A percentile compares a stretch with the other conserved stretches of the same genome.
Conservation (phyloP, 2,329 filamentous ascomycete species). For the Monosporascus sp. region DNA sequence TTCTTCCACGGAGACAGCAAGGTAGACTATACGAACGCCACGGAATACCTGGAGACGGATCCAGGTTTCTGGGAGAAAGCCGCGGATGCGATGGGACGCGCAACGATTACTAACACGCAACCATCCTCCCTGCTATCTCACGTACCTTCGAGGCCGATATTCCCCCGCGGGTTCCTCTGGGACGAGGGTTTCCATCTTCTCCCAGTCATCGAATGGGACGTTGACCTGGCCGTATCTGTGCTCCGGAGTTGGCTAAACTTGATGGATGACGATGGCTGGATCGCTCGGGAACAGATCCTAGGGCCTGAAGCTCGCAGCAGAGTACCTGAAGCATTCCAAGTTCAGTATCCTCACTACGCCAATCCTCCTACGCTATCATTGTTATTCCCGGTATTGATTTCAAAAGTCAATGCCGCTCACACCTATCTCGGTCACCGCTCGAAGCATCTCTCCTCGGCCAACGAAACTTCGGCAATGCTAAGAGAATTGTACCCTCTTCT, state of each 20-base stretch:
- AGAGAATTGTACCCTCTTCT: conserved; percentile 54
- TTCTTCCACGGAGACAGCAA: conserved; percentile 85
- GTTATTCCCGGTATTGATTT: conserved; percentile 86
- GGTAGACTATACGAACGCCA: conserved; percentile 77
- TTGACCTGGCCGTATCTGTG: conserved; percentile 76
- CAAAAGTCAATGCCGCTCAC: conserved; percentile 91
- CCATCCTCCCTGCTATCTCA: conserved; percentile 82
- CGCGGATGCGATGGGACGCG: conserved; percentile 65
- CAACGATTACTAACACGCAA: conserved; percentile 62
- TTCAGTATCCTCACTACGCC: conserved; percentile 95
- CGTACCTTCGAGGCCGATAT: conserved; percentile 85
- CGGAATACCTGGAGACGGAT: conserved; percentile 85
- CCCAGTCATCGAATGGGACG: conserved; percentile 84
- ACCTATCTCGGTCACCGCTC: conserved; percentile 86
- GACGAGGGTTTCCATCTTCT: conserved; percentile 91
- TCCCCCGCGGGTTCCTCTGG: conserved; percentile 90
- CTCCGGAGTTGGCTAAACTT: conserved; percentile 88
- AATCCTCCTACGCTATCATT: conserved; percentile 93
- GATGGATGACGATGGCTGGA: conserved; percentile 94
- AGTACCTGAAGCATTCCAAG: conserved; percentile 83
- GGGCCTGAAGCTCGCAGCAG: conserved; percentile 85
- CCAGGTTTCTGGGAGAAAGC: conserved; percentile 91
- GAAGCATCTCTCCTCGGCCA: conserved; percentile 65
- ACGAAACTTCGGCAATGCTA: neutral
- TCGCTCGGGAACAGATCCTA: conserved; percentile 87